phyloP scores from a whole-genome alignment of 768 basidiomycete species.

The Lentinula sp. region DNA sequence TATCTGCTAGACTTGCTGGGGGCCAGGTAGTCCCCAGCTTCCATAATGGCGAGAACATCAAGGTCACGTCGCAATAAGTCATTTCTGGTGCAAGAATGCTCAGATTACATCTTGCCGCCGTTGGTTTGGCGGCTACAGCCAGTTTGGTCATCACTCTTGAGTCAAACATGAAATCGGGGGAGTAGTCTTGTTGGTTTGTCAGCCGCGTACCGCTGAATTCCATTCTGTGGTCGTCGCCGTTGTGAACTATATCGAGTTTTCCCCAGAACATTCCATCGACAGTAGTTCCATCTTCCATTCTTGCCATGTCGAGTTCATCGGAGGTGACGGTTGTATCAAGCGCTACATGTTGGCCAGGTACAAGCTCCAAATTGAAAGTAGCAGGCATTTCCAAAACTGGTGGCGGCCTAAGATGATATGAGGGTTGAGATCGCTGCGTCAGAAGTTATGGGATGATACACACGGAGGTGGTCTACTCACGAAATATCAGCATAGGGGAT shows the following conservation, averaged over 20 bases:
- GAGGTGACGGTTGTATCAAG: constrained; percentile 76
- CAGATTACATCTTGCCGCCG: constrained; percentile 70
- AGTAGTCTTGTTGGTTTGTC: constrained; percentile 51
- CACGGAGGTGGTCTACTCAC: constrained; percentile 42
- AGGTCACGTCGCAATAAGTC: constrained; percentile 77
- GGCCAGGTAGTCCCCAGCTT: constrained; percentile 75
- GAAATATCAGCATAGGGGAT: neutral
- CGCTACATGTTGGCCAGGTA: constrained; percentile 72
- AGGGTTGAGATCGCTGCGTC: neutral
- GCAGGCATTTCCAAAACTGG: constrained; percentile 86
- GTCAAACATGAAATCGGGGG: constrained; percentile 69
- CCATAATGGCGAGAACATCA: constrained; percentile 71
- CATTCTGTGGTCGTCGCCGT: constrained; percentile 70
- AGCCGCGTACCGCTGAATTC: constrained; percentile 80
- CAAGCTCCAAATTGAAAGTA: constrained; percentile 75
- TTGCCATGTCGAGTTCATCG: constrained; percentile 84
- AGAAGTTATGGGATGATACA: constrained; percentile 19
- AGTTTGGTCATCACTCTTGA: constrained; percentile 73
- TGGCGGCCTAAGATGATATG: constrained; percentile 32
- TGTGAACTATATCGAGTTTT: constrained; percentile 77
- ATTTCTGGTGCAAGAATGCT: constrained; percentile 65
- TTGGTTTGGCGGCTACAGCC: constrained; percentile 66
- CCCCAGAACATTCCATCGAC: constrained; percentile 89
- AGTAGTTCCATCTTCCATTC: constrained; percentile 83
- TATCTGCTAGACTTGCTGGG: constrained; percentile 53